Base-by-base conservation (phyloP, 1,284 basidiomycete genomes). In the Cryptococcus maquisensis region DNA sequence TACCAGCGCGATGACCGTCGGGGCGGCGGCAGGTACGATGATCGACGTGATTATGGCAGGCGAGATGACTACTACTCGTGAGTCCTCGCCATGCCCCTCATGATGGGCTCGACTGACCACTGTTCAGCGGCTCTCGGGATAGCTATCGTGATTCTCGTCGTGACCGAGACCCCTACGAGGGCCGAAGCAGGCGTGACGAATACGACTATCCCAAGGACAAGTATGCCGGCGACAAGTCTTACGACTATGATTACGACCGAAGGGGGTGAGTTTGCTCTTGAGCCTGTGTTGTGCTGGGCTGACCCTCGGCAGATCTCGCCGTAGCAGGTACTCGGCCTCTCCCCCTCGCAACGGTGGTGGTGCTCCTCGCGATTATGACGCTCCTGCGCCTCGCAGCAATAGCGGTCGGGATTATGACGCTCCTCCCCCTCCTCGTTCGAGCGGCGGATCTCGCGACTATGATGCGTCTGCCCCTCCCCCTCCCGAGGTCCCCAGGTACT, bases 1-100 rank as follows among this genome's bases (percentile, higher is more conserved):
- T 20, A 49, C 16, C 8, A 12, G 82, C 82, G 59, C 80, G 54
- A 24, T 24, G 48, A 36, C 15, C 39, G 35, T 37, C n/a, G 24
- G 18, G 49, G 41, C 42, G 49, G 26, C 16, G 21, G 37, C 24
- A 13, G 37, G n/a, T 18, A 51, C 20, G 49, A 51, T 20, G 40
- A 51, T 26, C 49, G 49, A 43, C 49, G 49, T 15, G 35, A 28
- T 21, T 40, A 51, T 43, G 39, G 43, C 49, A 20, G 35, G 24
- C 37, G 48, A 3, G 18, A 42, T 24, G 37, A 41, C 16, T 23
- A 46, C 10, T 10, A 28, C 20, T 46, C 44, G 44, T 24, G 24
- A 7, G 44, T 42, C 3, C 3, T 40, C 6, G 13, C 39, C n/a
- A n/a, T 38, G 5, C 7, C 13, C 39, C 39, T 21, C 9, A n/a